These are phyloP conservation scores for Talaromyces sp. DNA, from an alignment of 2,329 filamentous ascomycete genomes.

Conservation along the genomic window DNA sequence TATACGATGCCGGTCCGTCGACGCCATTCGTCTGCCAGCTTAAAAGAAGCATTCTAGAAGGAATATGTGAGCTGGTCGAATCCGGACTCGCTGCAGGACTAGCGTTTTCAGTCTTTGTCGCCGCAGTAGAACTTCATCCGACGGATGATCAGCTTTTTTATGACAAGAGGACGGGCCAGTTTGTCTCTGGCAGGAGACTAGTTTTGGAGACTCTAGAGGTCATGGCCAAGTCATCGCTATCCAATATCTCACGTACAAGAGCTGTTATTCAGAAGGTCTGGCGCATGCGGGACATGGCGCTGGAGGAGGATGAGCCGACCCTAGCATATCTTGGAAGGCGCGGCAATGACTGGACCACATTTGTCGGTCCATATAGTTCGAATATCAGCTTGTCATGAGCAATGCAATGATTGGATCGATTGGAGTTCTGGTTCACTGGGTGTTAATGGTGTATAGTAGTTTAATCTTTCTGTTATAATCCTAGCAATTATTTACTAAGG, in stretches of 20 bases:
- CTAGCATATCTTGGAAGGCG: slow-evolving; percentile 9
- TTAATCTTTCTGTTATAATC: no score
- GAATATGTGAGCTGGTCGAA: slow-evolving; percentile 31
- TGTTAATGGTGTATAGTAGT: no score
- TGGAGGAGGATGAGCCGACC: slow-evolving; percentile 18
- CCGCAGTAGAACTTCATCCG: slow-evolving; percentile 40
- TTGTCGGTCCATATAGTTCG: slow-evolving; percentile 39
- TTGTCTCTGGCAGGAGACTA: slow-evolving; percentile 33
- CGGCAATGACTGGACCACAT: slow-evolving; percentile 40
- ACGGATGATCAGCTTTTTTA: slow-evolving; percentile 34
- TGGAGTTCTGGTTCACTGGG: no score
- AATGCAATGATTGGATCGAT: no score
- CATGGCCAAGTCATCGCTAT: slow-evolving; percentile 39
- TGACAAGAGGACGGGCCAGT: slow-evolving; percentile 17
- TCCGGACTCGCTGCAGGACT: slow-evolving; percentile 31
- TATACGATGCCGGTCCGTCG: slow-evolving; percentile 40
- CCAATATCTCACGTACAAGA: slow-evolving; percentile 42
- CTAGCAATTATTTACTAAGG: no score
- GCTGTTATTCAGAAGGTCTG: slow-evolving; percentile 47
- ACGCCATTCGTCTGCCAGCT: slow-evolving; percentile 31
- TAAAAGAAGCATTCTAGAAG: slow-evolving; percentile 33
- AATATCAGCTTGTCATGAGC: slow-evolving; percentile 39
- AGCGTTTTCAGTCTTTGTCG: slow-evolving; percentile 43
- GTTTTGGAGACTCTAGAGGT: slow-evolving; percentile 38
- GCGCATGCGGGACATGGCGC: slow-evolving; percentile 40